These are phyloP conservation scores for Populus deltoides DNA, from an alignment of 345 rosid species.

Conservation along the genomic window DNA sequence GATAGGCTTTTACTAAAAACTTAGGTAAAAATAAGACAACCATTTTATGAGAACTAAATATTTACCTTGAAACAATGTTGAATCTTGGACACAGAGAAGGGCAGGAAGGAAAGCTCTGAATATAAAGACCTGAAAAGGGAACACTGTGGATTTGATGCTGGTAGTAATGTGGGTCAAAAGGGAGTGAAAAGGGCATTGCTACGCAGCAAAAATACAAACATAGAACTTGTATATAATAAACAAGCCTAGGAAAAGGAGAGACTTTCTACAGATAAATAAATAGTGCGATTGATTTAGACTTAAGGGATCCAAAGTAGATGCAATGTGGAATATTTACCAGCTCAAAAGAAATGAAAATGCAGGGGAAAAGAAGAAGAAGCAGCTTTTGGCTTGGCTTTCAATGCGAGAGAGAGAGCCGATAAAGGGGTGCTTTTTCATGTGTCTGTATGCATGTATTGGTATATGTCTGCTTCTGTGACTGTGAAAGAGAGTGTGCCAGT, in stretches of 20 bases:
- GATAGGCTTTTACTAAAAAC: background rate
- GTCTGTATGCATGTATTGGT: background rate
- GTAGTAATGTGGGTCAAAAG: conserved; percentile 19
- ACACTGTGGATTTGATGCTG: conserved; percentile 29
- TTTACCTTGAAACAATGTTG: conserved; percentile 34
- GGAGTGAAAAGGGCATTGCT: conserved; percentile 21
- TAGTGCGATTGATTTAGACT: background rate
- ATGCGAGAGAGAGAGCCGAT: background rate
- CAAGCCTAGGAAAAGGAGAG: background rate
- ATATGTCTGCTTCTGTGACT: background rate
- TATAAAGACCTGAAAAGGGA: conserved; percentile 9
- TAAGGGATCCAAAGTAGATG: conserved; percentile 34
- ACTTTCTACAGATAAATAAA: conserved; percentile 4
- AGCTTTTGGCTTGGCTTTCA: background rate
- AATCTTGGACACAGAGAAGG: conserved; percentile 21
- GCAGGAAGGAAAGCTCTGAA: conserved; percentile 24
- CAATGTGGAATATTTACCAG: conserved; percentile 24
- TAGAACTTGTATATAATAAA: conserved; percentile 16
- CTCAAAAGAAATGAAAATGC: conserved; percentile 14
- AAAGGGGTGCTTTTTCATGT: background rate
- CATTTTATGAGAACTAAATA: conserved; percentile 17
- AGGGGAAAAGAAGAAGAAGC: background rate
- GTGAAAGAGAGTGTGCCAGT: conserved; percentile 38
- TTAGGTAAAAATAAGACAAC: conserved; percentile 3
- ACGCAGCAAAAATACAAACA: conserved; percentile 24